Conservation (phyloP, 805 yeast species). For the Helenozyma baotianmanensis region DNA sequence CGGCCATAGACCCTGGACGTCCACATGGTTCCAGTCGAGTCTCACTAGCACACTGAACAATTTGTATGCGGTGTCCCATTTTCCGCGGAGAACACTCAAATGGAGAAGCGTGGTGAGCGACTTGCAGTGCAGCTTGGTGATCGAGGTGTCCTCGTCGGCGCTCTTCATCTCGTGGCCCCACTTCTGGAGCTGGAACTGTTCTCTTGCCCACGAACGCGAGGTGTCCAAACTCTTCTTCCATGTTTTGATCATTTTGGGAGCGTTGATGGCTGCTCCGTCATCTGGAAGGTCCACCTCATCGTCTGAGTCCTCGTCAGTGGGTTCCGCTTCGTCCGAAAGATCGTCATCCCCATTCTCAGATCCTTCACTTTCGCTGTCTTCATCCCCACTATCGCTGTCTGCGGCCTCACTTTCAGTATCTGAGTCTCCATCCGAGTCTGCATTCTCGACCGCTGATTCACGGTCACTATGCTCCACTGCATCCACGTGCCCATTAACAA, state of each 20-base stretch:
- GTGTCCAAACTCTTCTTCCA: constrained; percentile 6
- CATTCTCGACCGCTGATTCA: no score
- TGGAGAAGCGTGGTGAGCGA: constrained; percentile 46
- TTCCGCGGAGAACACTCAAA: constrained; percentile 38
- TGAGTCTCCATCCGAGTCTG: constrained; percentile 2
- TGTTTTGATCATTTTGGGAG: constrained; percentile 4
- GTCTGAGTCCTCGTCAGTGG: constrained; percentile 1
- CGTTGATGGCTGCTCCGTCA: constrained; percentile 3
- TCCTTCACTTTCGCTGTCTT: neutral
- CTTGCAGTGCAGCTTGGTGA: constrained; percentile 23
- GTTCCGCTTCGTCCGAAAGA: no score
- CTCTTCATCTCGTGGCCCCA: constrained; percentile 17
- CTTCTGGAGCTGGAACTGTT: constrained; percentile 3
- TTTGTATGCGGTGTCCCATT: constrained; percentile 56
- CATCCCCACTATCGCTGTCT: neutral
- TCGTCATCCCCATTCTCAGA: neutral
- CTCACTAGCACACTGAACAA: constrained; percentile 48
- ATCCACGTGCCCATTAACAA: no score
- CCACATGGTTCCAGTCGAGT: constrained; percentile 43
- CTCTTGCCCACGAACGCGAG: constrained; percentile 8
- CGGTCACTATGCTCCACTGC: no score
- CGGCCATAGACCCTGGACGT: constrained; percentile 59
- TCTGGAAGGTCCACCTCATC: neutral
- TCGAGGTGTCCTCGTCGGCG: constrained; percentile 4
- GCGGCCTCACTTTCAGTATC: constrained; percentile 1